Base-by-base conservation (phyloP, 2,329 filamentous ascomycete species). In the Colletotrichum eleusines region DNA sequence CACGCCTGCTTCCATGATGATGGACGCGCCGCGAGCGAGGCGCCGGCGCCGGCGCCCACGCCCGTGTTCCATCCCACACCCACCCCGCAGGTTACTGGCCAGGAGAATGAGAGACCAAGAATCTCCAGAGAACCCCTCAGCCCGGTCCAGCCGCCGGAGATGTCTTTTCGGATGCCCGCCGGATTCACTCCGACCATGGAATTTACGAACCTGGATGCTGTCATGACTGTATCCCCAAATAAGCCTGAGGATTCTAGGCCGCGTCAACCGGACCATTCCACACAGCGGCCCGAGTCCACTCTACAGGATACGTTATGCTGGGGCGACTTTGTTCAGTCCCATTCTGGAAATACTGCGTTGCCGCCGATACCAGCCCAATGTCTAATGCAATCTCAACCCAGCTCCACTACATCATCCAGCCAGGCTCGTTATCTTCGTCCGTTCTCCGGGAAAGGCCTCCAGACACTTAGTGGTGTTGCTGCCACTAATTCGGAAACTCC, bases 1-100 rank as follows among this genome's bases (percentile, higher is more conserved):
- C 88, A 90, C 78, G 88, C 88, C 63, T 90, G 88, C 77, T 90
- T 84, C 72, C 88, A 90, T 72, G 88, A 89, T 76, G 83, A 89
- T 74, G 78, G 77, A 44, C 76, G 35, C 78, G 78, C 66, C 72
- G 78, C 57, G 68, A 70, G 73, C 60, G 78, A 80, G 68, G 63
- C 71, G 1, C 74, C 75, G 3, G 71, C 70, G 44, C 66, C 72
- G 33, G 40, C 62, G 53, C 40, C 53, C 42, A 46, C 62, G 53
- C 40, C 53, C 42, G 44, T 59, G 14, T 55, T 50, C 26, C 23
- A 51, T 12, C 65, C 63, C 35, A 51, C 44, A 26, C 63, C 74
- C 28, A 46, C 76, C 54, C 72, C 77, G 48, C 72, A 77, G 63
- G 74, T 77, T 28, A 68, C 75, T 68, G 81, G 81, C 71, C 87